A percentile compares a stretch with the other conserved stretches of the same genome.
Evolutionary conservation across 345 rosid species (phyloP).

Genomic region (Lepidium didymum): DNA sequence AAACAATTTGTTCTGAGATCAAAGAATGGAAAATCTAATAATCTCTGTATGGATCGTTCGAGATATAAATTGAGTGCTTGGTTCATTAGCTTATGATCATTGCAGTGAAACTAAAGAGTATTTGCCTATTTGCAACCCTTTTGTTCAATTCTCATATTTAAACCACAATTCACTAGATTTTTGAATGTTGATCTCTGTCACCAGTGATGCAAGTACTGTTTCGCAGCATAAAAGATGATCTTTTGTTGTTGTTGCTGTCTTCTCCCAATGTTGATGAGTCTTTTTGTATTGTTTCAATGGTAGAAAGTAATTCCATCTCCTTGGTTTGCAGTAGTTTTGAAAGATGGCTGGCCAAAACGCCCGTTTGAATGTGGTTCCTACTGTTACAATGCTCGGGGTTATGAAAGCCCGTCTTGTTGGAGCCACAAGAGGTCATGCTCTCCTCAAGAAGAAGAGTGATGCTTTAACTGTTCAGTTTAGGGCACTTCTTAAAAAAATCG

Average conservation of each 20-base stretch:
- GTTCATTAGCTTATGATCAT: conserved; percentile 3
- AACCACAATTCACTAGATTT: no score
- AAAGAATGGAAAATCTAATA: neutral
- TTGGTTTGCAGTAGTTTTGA: conserved; percentile 13
- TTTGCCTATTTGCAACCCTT: neutral
- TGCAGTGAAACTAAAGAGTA: neutral
- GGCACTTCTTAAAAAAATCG: conserved; percentile 73
- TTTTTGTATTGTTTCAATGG: neutral
- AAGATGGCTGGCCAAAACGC: conserved; percentile 75
- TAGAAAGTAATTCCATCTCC: neutral
- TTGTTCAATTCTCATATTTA: neutral
- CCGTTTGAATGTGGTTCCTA: conserved; percentile 84
- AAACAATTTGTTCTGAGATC: neutral
- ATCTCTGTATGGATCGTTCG: conserved; percentile 6
- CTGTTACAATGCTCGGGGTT: conserved; percentile 72
- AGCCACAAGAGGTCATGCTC: conserved; percentile 93
- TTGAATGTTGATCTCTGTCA: neutral
- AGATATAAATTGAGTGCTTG: neutral
- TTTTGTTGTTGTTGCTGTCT: neutral
- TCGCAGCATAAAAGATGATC: neutral
- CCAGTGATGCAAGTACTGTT: neutral
- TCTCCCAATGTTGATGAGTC: neutral
- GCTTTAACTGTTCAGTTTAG: conserved; percentile 90
- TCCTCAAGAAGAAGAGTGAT: conserved; percentile 96
- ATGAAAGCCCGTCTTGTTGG: conserved; percentile 83